Conservation (phyloP, 78 protist species). For the Guillardia theta region DNA sequence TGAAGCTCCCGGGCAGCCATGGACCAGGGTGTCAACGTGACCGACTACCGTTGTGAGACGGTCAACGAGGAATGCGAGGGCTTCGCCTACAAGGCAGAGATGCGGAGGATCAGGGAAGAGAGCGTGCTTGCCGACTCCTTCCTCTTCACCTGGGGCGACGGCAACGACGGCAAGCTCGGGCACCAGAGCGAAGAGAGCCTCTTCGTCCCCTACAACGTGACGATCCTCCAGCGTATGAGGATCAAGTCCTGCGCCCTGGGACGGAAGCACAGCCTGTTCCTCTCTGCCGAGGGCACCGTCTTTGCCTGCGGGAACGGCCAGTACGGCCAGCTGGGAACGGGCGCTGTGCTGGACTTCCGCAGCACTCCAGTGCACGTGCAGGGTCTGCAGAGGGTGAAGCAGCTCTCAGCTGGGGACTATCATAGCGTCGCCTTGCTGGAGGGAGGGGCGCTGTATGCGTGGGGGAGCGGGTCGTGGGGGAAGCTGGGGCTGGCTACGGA, state of each 20-base stretch:
- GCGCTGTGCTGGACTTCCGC: neutral
- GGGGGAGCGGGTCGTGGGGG: conserved; percentile 30
- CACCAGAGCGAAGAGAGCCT: neutral
- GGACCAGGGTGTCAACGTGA: neutral
- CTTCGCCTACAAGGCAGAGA: neutral
- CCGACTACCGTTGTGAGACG: neutral
- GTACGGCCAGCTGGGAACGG: neutral
- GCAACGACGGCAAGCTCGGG: neutral
- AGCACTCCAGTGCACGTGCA: neutral
- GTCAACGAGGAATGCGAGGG: neutral
- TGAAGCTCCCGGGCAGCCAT: too few species aligned
- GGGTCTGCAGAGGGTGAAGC: neutral
- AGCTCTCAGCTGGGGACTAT: neutral
- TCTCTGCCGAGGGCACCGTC: neutral
- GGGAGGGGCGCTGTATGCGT: neutral
- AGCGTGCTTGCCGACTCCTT: neutral
- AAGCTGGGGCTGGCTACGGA: neutral
- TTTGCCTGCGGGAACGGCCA: neutral
- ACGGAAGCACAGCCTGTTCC: neutral
- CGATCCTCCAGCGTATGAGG: neutral
- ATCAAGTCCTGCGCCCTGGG: neutral
- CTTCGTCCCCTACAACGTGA: neutral
- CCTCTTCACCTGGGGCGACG: neutral
- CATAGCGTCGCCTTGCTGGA: neutral
- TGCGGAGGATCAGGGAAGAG: neutral